These are phyloP conservation scores for Hypomyces perniciosus DNA, from an alignment of 2,329 filamentous ascomycete species.

Conservation along the genomic window DNA sequence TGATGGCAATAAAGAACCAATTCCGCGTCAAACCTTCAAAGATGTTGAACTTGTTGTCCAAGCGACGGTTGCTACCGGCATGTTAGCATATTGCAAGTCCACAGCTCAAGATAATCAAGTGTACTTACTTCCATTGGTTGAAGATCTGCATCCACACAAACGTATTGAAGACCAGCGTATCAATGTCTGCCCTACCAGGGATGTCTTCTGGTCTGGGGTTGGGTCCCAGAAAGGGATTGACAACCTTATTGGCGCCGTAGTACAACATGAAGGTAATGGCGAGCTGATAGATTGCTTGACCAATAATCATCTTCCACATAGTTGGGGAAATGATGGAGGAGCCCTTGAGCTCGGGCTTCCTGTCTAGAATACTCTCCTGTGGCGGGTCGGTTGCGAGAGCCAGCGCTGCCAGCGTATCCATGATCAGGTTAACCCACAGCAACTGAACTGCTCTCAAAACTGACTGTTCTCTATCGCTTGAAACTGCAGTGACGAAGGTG, in stretches of 20 bases:
- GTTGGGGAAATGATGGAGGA: conserved; percentile 69
- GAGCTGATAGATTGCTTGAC: conserved; percentile 85
- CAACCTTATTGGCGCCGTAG: conserved; percentile 54
- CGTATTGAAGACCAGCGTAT: conserved; percentile 90
- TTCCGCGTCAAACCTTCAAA: conserved; percentile 84
- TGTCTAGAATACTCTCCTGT: conserved; percentile 69
- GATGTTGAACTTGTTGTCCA: conserved; percentile 94
- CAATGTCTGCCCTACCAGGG: conserved; percentile 43
- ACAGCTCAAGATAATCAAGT: background rate
- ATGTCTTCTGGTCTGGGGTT: conserved; percentile 33
- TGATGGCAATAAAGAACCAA: conserved; percentile 84
- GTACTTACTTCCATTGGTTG: conserved; percentile 85
- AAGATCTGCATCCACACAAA: conserved; percentile 99
- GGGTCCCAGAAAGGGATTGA: conserved; percentile 36
- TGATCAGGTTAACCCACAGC: conserved; percentile 95
- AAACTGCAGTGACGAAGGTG: conserved; percentile 82
- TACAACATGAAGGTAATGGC: conserved; percentile 73
- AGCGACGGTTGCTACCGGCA: conserved; percentile 64
- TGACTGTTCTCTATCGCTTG: conserved; percentile 60
- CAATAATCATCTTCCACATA: conserved; percentile 99
- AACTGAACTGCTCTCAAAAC: conserved; percentile 86
- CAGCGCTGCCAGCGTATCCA: conserved; percentile 90
- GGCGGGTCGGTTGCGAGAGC: conserved; percentile 89
- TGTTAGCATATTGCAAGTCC: conserved; percentile 12
- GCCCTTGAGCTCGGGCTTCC: conserved; percentile 59